phyloP scores from a whole-genome alignment of 768 basidiomycete genomes.

The Mycena crocata region DNA sequence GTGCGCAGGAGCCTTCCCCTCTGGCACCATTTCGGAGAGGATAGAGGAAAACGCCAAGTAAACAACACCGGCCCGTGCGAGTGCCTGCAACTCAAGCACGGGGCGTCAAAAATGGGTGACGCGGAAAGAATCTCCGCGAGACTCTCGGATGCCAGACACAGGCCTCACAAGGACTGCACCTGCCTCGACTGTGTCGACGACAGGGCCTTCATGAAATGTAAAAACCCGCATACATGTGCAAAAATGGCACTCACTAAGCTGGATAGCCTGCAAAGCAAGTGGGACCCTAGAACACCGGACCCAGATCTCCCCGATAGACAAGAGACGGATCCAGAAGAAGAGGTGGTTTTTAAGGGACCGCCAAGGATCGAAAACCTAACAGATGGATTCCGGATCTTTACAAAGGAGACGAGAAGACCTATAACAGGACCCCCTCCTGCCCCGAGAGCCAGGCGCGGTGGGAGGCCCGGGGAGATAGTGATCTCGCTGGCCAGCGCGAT shows the following conservation, averaged over 20 bases:
- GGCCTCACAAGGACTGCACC: background rate
- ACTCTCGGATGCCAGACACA: background rate
- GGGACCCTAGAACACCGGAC: background rate
- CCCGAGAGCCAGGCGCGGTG: too few species aligned
- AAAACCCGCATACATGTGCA: conserved; percentile 4
- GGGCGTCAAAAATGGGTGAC: background rate
- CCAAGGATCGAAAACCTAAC: background rate
- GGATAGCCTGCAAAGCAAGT: background rate
- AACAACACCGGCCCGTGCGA: background rate
- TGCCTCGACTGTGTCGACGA: background rate
- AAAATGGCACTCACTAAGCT: background rate
- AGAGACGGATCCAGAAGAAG: background rate
- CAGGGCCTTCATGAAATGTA: background rate
- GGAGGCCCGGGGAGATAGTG: background rate
- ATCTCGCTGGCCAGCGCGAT: background rate
- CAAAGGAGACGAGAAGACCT: background rate
- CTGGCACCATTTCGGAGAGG: conserved; percentile 4
- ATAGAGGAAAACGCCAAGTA: background rate
- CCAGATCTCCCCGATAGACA: too few species aligned
- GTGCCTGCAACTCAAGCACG: background rate
- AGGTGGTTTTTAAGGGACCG: background rate
- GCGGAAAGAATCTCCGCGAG: background rate
- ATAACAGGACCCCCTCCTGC: background rate
- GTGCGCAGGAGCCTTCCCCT: background rate
- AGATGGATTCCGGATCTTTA: conserved; percentile 7